phyloP scores from a whole-genome alignment of 1,284 basidiomycete genomes.

The Leccinum solheimii region DNA sequence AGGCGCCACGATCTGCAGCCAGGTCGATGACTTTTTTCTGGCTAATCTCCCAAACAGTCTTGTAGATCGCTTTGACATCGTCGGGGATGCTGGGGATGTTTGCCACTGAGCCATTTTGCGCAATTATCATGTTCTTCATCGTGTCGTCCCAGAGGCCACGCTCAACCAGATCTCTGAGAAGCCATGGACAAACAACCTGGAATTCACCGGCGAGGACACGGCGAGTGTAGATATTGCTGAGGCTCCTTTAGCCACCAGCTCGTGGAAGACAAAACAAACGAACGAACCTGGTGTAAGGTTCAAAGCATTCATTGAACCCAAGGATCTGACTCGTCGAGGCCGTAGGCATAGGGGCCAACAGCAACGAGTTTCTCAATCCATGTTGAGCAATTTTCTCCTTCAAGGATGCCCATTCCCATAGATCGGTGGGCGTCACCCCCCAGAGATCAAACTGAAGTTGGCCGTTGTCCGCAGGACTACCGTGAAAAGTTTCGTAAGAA shows the following conservation, averaged over 20 bases:
- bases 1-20: conserved; percentile 97
- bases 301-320: conserved; percentile 98
- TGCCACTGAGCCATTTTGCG: conserved; percentile 94
- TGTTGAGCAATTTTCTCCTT: conserved; percentile 88
- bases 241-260: conserved; percentile 12
- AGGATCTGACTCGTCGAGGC: conserved; percentile 98
- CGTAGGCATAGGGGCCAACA: conserved; percentile 97
- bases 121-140: conserved; percentile 99
- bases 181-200: conserved; percentile 99
- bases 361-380: conserved; percentile 93
- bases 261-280: background rate
- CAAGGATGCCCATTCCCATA: conserved; percentile 94
- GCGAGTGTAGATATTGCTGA: conserved; percentile 96
- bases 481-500: conserved; percentile 89
- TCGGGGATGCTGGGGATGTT: conserved; percentile 85
- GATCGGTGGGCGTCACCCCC: conserved; percentile 88
- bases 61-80: conserved; percentile 95
- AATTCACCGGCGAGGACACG: conserved; percentile 99
- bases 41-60: conserved; percentile 99
- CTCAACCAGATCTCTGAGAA: conserved; percentile 95
- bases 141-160: conserved; percentile 95
- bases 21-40: conserved; percentile 99
- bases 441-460: conserved; percentile 95
- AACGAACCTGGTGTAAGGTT: conserved; percentile 83
- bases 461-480: conserved; percentile 88